Percentiles rank a stretch among this genome's conserved stretches.
Evolutionary conservation across 345 rosid genomes (phyloP).

Genomic region (Camelina sativa): DNA sequence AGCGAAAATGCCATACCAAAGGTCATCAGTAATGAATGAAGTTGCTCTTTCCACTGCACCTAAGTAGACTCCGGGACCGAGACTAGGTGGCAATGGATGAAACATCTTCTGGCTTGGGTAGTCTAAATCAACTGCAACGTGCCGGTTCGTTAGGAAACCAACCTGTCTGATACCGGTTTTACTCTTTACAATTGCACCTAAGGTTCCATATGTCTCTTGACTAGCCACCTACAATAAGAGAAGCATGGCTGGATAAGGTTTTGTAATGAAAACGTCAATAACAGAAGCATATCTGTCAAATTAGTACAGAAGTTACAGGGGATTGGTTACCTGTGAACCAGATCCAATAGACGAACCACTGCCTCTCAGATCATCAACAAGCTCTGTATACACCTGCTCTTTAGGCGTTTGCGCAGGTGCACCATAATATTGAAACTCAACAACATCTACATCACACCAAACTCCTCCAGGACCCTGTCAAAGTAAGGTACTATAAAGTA

Average conservation of each 20-base stretch:
- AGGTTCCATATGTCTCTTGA: slow-evolving; percentile 88
- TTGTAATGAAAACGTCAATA: neutral
- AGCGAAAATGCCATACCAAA: slow-evolving; percentile 86
- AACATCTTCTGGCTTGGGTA: slow-evolving; percentile 88
- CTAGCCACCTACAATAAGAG: slow-evolving; percentile 62
- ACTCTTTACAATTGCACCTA: slow-evolving; percentile 83
- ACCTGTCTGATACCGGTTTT: slow-evolving; percentile 72
- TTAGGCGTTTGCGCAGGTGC: slow-evolving; percentile 79
- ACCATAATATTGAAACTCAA: slow-evolving; percentile 80
- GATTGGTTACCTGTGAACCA: slow-evolving; percentile 69
- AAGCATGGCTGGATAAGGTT: neutral
- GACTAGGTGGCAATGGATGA: slow-evolving; percentile 85
- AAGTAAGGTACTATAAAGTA: neutral
- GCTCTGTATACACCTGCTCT: slow-evolving; percentile 77
- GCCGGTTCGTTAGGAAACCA: slow-evolving; percentile 85
- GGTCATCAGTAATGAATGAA: slow-evolving; percentile 79
- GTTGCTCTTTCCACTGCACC: slow-evolving; percentile 95
- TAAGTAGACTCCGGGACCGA: slow-evolving; percentile 80
- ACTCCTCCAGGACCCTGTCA: slow-evolving; percentile 85
- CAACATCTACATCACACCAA: slow-evolving; percentile 90
- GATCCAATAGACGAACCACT: slow-evolving; percentile 74
- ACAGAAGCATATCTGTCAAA: neutral
- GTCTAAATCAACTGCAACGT: slow-evolving; percentile 83
- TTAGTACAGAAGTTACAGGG: neutral
- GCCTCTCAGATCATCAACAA: slow-evolving; percentile 79